Evolutionary conservation across 495 filamentous ascomycete genomes (phyloP).

Genomic region (Bryoglossum gracile): DNA sequence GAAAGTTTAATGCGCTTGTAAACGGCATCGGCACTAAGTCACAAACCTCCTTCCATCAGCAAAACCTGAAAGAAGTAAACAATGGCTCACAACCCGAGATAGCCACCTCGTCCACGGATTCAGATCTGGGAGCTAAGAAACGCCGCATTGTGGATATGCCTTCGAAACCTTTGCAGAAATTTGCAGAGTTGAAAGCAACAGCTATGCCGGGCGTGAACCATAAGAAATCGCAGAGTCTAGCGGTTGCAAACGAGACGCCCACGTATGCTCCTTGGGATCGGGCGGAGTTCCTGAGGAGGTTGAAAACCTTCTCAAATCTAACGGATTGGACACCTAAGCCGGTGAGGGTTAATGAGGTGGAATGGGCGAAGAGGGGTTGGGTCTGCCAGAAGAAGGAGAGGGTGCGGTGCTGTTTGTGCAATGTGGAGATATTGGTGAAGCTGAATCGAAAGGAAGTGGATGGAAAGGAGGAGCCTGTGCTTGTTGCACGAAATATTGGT

Average conservation of each 20-base stretch:
- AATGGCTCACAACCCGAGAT: conserved; percentile 17
- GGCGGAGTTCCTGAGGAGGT: conserved; percentile 67
- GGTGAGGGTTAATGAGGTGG: conserved; percentile 73
- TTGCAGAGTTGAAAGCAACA: conserved; percentile 15
- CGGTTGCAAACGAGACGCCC: conserved; percentile 16
- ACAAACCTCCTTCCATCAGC: conserved; percentile 16
- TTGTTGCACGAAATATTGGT: conserved; percentile 40
- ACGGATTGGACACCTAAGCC: conserved; percentile 85
- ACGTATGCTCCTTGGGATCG: conserved; percentile 78
- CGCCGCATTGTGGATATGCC: conserved; percentile 33
- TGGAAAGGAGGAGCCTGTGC: conserved; percentile 49
- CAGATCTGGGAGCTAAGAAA: conserved; percentile 38
- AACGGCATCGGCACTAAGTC: conserved; percentile 39
- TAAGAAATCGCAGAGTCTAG: conserved; percentile 35
- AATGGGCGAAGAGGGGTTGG: conserved; percentile 96
- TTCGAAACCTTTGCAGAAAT: conserved; percentile 14
- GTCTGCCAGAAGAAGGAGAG: conserved; percentile 72
- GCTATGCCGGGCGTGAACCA: conserved; percentile 33
- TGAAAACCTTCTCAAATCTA: conserved; percentile 83
- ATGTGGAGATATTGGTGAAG: conserved; percentile 72
- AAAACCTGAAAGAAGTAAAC: conserved; percentile 20
- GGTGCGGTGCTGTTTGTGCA: conserved; percentile 78
- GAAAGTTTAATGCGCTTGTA: conserved; percentile 50
- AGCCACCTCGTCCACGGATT: conserved; percentile 22
- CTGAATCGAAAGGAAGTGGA: conserved; percentile 64